phyloP scores from a whole-genome alignment of 768 basidiomycete genomes.

The Mycena rebaudengoi region DNA sequence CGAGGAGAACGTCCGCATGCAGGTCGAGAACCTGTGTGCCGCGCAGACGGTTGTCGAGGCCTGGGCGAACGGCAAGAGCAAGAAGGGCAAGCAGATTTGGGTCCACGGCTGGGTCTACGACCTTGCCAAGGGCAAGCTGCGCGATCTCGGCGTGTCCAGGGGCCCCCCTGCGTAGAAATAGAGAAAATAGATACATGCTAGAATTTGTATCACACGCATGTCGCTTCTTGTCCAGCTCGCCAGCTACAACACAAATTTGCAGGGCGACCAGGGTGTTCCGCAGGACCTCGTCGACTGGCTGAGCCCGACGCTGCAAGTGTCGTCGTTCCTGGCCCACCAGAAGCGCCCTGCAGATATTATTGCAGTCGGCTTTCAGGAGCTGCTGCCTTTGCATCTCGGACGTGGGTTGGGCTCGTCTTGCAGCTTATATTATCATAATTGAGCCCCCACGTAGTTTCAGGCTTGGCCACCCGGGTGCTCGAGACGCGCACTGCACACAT shows the following conservation, averaged over 20 bases:
- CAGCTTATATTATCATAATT: background rate
- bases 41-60: constrained; percentile 55
- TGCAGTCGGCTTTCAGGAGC: constrained; percentile 93
- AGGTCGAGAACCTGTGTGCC: constrained; percentile 60
- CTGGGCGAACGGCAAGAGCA: constrained; percentile 54
- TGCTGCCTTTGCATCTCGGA: constrained; percentile 88
- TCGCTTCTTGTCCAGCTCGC: constrained; percentile 78
- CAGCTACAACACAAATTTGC: constrained; percentile 92
- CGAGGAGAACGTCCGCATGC: constrained; percentile 66
- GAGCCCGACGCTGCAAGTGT: constrained; percentile 80
- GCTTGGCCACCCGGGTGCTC: constrained; percentile 76
- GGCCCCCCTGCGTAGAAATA: constrained; percentile 38
- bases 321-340: constrained; percentile 72
- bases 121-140: constrained; percentile 62
- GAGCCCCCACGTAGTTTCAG: constrained; percentile 64
- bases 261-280: constrained; percentile 75
- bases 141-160: constrained; percentile 60
- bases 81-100: constrained; percentile 54
- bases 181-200: constrained; percentile 7
- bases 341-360: constrained; percentile 82
- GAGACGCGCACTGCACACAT: constrained; percentile 76
- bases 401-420: constrained; percentile 58
- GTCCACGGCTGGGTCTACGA: constrained; percentile 83
- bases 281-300: constrained; percentile 95
- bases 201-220: constrained; percentile 10